Evolutionary conservation across 202 grass and related monocot genomes (phyloP).

Genomic region (Schoenoplectus triqueter): DNA sequence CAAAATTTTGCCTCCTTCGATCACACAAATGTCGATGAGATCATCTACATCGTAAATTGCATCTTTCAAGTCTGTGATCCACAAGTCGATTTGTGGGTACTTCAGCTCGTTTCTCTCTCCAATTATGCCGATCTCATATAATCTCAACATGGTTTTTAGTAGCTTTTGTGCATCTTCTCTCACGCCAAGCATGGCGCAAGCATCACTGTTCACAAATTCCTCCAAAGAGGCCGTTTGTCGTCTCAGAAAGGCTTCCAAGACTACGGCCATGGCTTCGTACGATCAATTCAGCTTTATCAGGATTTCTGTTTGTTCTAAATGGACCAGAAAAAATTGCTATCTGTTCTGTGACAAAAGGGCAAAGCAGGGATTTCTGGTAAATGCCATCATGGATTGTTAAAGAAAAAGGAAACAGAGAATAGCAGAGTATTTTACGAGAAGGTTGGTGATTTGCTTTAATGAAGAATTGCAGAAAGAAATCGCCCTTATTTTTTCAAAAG

Average conservation of each 20-base stretch:
- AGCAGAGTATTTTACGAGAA: neutral
- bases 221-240: constrained; percentile 51
- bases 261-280: constrained; percentile 54
- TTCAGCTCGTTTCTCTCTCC: constrained; percentile 42
- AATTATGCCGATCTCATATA: constrained; percentile 48
- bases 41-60: constrained; percentile 76
- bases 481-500: constrained; percentile 26
- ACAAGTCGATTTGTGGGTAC: constrained; percentile 40
- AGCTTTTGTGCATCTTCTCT: constrained; percentile 60
- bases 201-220: constrained; percentile 49
- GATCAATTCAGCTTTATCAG: constrained; percentile 13
- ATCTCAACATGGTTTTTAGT: constrained; percentile 47
- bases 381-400: neutral
- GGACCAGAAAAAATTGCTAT: neutral
- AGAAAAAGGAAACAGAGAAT: constrained; percentile 34
- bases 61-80: constrained; percentile 72
- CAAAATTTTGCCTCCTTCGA: constrained; percentile 66
- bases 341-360: neutral
- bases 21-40: constrained; percentile 60
- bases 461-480: constrained; percentile 19
- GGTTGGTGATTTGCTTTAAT: neutral
- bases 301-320: constrained; percentile 21
- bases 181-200: constrained; percentile 58
- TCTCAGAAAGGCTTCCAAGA: constrained; percentile 68
- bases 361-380: neutral